Conservation (phyloP, 2,329 filamentous ascomycete species). For the Fusarium sulawesiense region DNA sequence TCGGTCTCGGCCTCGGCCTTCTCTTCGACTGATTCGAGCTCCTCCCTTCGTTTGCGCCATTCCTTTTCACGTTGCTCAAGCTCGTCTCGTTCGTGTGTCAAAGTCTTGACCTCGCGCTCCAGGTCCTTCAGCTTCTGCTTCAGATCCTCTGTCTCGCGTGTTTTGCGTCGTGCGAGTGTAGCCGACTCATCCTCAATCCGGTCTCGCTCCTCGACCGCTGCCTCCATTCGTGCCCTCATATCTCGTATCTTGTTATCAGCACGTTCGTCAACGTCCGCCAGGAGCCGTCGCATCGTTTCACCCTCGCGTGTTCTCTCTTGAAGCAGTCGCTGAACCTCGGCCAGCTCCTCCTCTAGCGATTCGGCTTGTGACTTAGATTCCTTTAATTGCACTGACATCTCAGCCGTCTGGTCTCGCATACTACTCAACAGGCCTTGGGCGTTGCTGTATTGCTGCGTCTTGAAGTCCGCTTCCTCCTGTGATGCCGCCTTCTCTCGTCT, state of each 20-base stretch:
- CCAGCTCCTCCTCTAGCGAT: slow-evolving; percentile 89
- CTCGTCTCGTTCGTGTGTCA: slow-evolving; percentile 80
- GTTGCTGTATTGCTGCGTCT: slow-evolving; percentile 85
- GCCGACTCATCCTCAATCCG: slow-evolving; percentile 91
- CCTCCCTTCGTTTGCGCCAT: slow-evolving; percentile 78
- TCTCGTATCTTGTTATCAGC: slow-evolving; percentile 86
- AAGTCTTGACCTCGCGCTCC: slow-evolving; percentile 78
- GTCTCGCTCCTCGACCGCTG: slow-evolving; percentile 93
- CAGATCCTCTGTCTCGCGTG: slow-evolving; percentile 88
- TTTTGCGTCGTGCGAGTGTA: slow-evolving; percentile 77
- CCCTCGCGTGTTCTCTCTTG: slow-evolving; percentile 89
- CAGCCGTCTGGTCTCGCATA: slow-evolving; percentile 91
- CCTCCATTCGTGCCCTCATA: slow-evolving; percentile 88
- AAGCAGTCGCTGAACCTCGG: slow-evolving; percentile 86
- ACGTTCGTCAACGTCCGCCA: slow-evolving; percentile 86
- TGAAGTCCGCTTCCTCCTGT: slow-evolving; percentile 84
- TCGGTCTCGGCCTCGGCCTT: slow-evolving; percentile 77
- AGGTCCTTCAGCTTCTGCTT: slow-evolving; percentile 82
- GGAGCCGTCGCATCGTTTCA: slow-evolving; percentile 91
- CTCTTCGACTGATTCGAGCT: slow-evolving; percentile 77
- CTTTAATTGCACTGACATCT: slow-evolving; percentile 91
- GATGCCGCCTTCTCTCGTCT: slow-evolving; percentile 74
- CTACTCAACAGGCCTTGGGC: slow-evolving; percentile 87
- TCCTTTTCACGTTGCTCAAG: slow-evolving; percentile 79
- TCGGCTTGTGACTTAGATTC: slow-evolving; percentile 86